These are phyloP conservation scores for Suillus fuscotomentosus DNA, from an alignment of 768 basidiomycete genomes.

Conservation along the genomic window DNA sequence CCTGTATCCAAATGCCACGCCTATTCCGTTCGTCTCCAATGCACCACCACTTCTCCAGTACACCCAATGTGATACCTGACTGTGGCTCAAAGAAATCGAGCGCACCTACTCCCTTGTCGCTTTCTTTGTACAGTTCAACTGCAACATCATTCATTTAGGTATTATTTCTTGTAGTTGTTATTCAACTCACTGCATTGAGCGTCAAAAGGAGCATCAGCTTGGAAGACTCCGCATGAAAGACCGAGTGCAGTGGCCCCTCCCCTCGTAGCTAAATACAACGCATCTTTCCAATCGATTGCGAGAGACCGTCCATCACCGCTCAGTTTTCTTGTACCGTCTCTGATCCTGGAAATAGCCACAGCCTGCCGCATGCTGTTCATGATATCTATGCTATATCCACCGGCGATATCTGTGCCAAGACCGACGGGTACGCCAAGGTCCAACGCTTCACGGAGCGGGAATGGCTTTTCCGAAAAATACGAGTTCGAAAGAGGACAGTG, in stretches of 20 bases:
- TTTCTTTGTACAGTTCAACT: neutral
- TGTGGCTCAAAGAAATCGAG: conserved; percentile 61
- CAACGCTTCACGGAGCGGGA: conserved; percentile 71
- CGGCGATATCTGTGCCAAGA: conserved; percentile 83
- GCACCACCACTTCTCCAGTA: conserved; percentile 92
- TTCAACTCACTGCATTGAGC: conserved; percentile 65
- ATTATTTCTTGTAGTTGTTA: neutral
- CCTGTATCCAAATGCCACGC: conserved; percentile 73
- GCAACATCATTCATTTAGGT: neutral
- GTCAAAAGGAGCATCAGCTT: conserved; percentile 66
- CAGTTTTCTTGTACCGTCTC: conserved; percentile 50
- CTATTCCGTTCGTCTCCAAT: conserved; percentile 72
- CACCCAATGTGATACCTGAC: conserved; percentile 39
- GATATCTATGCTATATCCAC: conserved; percentile 79
- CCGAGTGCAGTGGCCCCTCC: conserved; percentile 76
- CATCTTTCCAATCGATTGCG: conserved; percentile 77
- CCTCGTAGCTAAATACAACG: conserved; percentile 76
- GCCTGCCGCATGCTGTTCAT: conserved; percentile 80
- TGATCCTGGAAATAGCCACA: conserved; percentile 67
- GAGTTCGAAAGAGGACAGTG: conserved; percentile 89
- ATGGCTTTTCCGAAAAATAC: conserved; percentile 77
- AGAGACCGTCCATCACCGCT: conserved; percentile 23
- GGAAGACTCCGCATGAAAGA: conserved; percentile 55
- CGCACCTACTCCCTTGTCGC: conserved; percentile 48
- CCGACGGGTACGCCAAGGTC: conserved; percentile 65